phyloP scores from a whole-genome alignment of 1,284 basidiomycete genomes.

The Termitomyces sp. region DNA sequence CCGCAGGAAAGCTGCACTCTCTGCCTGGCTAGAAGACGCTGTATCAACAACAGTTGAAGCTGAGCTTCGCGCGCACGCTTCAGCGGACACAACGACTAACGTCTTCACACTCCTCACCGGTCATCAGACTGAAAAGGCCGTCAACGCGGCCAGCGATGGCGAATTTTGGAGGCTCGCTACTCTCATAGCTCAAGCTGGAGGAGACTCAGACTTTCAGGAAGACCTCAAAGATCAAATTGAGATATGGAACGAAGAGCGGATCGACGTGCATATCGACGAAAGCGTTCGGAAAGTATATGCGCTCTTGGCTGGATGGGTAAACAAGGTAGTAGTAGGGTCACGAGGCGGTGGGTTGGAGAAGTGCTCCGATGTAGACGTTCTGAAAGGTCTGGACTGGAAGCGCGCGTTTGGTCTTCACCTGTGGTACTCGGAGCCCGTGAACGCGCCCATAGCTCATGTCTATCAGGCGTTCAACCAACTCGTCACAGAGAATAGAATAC shows the following conservation, averaged over 20 bases:
- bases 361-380: constrained; percentile 64
- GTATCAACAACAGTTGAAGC: constrained; percentile 74
- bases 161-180: constrained; percentile 87
- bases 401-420: constrained; percentile 86
- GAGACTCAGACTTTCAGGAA: constrained; percentile 71
- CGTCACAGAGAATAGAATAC: constrained; percentile 37
- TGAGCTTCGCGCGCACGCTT: constrained; percentile 54
- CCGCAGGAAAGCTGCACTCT: constrained; percentile 78
- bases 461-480: constrained; percentile 65
- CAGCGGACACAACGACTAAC: constrained; percentile 40
- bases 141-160: constrained; percentile 69
- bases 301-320: constrained; percentile 77
- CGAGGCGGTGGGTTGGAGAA: constrained; percentile 52
- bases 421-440: constrained; percentile 82
- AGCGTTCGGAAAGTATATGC: constrained; percentile 82
- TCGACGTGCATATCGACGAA: constrained; percentile 67
- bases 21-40: constrained; percentile 79
- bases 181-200: constrained; percentile 85
- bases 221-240: constrained; percentile 78
- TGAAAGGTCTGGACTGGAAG: constrained; percentile 91
- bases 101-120: constrained; percentile 83
- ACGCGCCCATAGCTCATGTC: constrained; percentile 67
- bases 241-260: constrained; percentile 79
- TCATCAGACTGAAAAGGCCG: constrained; percentile 83
- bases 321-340: constrained; percentile 53